phyloP scores from a whole-genome alignment of 768 basidiomycete species.

The Boletales sp. region DNA sequence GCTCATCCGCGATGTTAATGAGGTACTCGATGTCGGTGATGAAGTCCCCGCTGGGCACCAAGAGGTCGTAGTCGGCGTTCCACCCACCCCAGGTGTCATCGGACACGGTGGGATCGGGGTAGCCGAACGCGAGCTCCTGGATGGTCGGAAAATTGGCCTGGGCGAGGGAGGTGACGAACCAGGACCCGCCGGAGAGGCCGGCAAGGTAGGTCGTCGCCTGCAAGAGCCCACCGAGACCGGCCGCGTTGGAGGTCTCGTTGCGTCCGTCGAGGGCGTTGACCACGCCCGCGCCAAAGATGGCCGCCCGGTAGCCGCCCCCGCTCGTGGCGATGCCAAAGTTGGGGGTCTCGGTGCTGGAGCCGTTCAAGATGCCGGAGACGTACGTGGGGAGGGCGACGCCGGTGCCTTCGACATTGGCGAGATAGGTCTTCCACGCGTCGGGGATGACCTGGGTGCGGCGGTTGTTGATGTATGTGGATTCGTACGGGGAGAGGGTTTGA shows the following conservation, averaged over 20 bases:
- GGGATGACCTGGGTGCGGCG: constrained; percentile 36
- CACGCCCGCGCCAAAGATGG: constrained; percentile 51
- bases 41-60: constrained; percentile 16
- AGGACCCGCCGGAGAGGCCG: constrained; percentile 46
- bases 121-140: constrained; percentile 37
- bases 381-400: constrained; percentile 31
- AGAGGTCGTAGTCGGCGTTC: constrained; percentile 24
- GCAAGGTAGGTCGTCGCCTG: constrained; percentile 52
- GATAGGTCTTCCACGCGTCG: constrained; percentile 38
- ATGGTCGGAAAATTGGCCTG: constrained; percentile 40
- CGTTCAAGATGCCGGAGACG: constrained; percentile 29
- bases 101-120: constrained; percentile 10
- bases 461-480: constrained; percentile 34
- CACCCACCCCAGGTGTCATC: constrained; percentile 32
- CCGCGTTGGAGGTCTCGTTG: constrained; percentile 38
- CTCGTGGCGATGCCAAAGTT: constrained; percentile 48
- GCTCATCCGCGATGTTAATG: constrained; percentile 19
- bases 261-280: constrained; percentile 47
- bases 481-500: constrained; percentile 35
- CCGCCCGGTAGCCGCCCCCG: constrained; percentile 58
- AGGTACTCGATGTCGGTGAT: constrained; percentile 16
- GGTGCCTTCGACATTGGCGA: constrained; percentile 34
- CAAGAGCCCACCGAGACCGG: constrained; percentile 48
- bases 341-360: constrained; percentile 23
- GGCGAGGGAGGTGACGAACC: constrained; percentile 38